Evolutionary conservation across 2,329 filamentous ascomycete species (phyloP).

Genomic region (Aureobasidium leucospermi): DNA sequence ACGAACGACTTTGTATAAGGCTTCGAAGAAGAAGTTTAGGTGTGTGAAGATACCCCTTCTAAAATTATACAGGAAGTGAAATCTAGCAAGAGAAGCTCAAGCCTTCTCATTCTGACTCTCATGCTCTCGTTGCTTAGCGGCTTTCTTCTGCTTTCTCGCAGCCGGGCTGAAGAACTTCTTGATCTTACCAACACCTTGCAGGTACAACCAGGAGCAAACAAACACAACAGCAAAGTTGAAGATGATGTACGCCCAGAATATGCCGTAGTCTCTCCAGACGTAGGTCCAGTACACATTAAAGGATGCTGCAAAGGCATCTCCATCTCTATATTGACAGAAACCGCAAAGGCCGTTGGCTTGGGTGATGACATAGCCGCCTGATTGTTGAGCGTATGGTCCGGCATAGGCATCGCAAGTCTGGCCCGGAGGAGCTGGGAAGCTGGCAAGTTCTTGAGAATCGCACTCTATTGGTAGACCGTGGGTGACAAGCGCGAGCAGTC

Average conservation of each 20-base stretch:
- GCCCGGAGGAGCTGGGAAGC: conserved; percentile 29
- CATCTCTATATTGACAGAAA: conserved; percentile 38
- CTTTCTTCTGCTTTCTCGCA: conserved; percentile 29
- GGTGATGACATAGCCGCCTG: conserved; percentile 38
- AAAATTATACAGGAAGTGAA: neutral
- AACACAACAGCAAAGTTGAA: conserved; percentile 56
- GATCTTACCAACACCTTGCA: conserved; percentile 35
- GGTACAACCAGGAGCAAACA: conserved; percentile 49
- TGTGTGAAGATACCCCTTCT: neutral
- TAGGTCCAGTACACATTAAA: conserved; percentile 37
- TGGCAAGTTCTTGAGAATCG: conserved; percentile 30
- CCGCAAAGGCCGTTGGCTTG: conserved; percentile 42
- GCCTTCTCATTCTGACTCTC: neutral
- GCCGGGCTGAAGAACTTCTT: conserved; percentile 28
- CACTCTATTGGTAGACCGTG: conserved; percentile 40
- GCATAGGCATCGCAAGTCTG: conserved; percentile 36
- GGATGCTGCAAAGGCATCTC: conserved; percentile 39
- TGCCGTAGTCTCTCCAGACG: conserved; percentile 57
- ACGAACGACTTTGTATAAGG: no score
- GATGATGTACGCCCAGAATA: conserved; percentile 50
- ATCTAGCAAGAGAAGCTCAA: neutral
- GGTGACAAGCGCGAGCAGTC: conserved; percentile 31
- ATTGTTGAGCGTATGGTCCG: conserved; percentile 26
- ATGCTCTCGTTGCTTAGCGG: conserved; percentile 19
- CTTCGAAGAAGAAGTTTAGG: no score